phyloP scores from a whole-genome alignment of 176 grass and related monocot genomes.

The Puccinellia tenuiflora region DNA sequence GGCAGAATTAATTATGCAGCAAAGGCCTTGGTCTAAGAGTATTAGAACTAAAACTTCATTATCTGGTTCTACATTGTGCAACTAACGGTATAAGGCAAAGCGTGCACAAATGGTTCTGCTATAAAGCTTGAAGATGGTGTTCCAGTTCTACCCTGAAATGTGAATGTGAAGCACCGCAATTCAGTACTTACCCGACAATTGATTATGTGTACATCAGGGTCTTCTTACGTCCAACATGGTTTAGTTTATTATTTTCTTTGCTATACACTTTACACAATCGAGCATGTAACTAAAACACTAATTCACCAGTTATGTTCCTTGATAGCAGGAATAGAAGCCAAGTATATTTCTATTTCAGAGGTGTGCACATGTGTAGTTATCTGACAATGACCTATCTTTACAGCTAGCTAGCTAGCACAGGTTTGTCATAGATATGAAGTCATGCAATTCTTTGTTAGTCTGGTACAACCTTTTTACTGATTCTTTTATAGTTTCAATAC shows the following conservation, averaged over 20 bases:
- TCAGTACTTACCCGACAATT: neutral
- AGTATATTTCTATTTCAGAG: neutral
- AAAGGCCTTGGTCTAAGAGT: too few relatives aligned
- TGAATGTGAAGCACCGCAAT: too few relatives aligned
- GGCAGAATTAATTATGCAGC: too few relatives aligned
- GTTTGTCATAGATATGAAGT: slow-evolving; percentile 52
- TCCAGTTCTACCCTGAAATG: too few relatives aligned
- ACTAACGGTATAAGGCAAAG: too few relatives aligned
- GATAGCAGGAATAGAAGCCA: neutral
- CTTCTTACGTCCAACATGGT: neutral
- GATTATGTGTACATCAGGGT: neutral
- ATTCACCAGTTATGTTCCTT: neutral
- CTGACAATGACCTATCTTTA: neutral
- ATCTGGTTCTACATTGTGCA: too few relatives aligned
- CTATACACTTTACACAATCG: neutral
- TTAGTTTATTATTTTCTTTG: neutral
- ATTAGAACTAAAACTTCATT: too few relatives aligned
- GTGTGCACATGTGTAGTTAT: neutral
- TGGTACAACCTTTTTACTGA: slow-evolving; percentile 49
- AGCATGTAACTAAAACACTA: neutral
- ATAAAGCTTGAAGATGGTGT: too few relatives aligned
- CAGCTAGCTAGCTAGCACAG: slow-evolving; percentile 28
- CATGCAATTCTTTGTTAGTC: slow-evolving; percentile 74
- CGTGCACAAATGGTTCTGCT: too few relatives aligned
- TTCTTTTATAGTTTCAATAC: slow-evolving; percentile 60